These are phyloP conservation scores for Ulota crispa DNA, from an alignment of 225 moss, liverwort and hornwort genomes.

Conservation along the genomic window DNA sequence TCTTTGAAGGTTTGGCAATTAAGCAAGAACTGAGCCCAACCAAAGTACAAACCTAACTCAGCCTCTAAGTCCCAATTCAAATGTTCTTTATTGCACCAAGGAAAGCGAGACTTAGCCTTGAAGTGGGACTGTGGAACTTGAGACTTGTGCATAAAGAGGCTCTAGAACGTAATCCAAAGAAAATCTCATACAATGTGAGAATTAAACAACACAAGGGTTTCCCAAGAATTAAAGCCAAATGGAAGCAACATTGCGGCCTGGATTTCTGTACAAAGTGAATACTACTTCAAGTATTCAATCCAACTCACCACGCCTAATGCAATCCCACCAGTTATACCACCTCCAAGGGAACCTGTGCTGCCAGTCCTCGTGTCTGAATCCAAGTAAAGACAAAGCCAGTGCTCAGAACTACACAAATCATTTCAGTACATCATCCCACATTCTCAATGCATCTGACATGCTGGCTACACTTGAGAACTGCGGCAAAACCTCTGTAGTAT, in stretches of 20 bases:
- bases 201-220: background rate
- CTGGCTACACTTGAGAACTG: background rate
- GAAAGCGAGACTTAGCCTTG: no score
- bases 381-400: constrained; percentile 16
- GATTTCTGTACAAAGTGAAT: background rate
- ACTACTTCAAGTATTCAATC: background rate
- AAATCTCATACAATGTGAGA: background rate
- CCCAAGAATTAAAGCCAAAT: background rate
- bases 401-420: constrained; percentile 1
- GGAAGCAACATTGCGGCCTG: background rate
- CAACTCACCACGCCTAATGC: constrained; percentile 78
- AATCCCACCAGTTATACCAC: constrained; percentile 73
- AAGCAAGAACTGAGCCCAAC: background rate
- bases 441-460: background rate
- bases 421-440: background rate
- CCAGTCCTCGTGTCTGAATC: constrained; percentile 65
- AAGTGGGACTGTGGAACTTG: no score
- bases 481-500: background rate
- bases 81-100: background rate
- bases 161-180: background rate
- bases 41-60: background rate
- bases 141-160: background rate
- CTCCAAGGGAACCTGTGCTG: constrained; percentile 82
- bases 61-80: background rate
- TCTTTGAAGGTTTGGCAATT: background rate